Percentiles rank a stretch among this genome's conserved stretches.
Evolutionary conservation across 2,329 filamentous ascomycete genomes (phyloP).

Genomic region (Aureobasidium lini): DNA sequence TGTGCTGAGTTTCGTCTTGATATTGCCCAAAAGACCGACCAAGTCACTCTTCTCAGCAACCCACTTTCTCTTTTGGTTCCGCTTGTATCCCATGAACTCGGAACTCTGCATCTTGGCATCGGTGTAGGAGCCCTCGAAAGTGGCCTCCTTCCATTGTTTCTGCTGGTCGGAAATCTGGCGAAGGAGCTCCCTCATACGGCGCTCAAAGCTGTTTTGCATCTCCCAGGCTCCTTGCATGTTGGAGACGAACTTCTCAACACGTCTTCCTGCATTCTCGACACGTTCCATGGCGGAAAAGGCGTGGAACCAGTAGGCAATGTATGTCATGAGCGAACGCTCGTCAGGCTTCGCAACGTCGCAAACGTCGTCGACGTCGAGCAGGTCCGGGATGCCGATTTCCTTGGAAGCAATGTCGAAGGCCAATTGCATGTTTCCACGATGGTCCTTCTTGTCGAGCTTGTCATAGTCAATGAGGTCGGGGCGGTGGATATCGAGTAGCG

Average conservation of each 20-base stretch:
- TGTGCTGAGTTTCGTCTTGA: slow-evolving; percentile 96
- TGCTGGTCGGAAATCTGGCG: slow-evolving; percentile 66
- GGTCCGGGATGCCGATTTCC: slow-evolving; percentile 92
- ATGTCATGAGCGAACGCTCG: slow-evolving; percentile 96
- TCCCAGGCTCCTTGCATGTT: slow-evolving; percentile 99
- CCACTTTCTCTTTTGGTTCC: slow-evolving; percentile 85
- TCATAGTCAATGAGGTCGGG: slow-evolving; percentile 98
- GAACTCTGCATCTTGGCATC: slow-evolving; percentile 83
- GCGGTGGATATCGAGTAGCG: slow-evolving; percentile 89
- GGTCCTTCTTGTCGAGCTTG: slow-evolving; percentile 84
- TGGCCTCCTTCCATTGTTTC: slow-evolving; percentile 67
- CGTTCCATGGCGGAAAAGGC: slow-evolving; percentile 98
- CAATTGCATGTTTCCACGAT: slow-evolving; percentile 93
- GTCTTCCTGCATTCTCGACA: slow-evolving; percentile 90
- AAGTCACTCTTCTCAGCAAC: slow-evolving; percentile 96
- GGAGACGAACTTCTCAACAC: slow-evolving; percentile 96
- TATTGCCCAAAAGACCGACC: slow-evolving; percentile 87
- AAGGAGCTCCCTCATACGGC: slow-evolving; percentile 77
- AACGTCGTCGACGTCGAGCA: slow-evolving; percentile 96
- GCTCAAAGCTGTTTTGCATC: slow-evolving; percentile 96
- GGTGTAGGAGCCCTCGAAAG: slow-evolving; percentile 82
- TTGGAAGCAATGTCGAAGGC: slow-evolving; percentile 94
- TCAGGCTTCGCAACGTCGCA: slow-evolving; percentile 94
- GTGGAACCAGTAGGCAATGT: slow-evolving; percentile 99
- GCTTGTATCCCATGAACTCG: slow-evolving; percentile 83